phyloP scores from a whole-genome alignment of 768 basidiomycete genomes.

The Mycena galericulata region DNA sequence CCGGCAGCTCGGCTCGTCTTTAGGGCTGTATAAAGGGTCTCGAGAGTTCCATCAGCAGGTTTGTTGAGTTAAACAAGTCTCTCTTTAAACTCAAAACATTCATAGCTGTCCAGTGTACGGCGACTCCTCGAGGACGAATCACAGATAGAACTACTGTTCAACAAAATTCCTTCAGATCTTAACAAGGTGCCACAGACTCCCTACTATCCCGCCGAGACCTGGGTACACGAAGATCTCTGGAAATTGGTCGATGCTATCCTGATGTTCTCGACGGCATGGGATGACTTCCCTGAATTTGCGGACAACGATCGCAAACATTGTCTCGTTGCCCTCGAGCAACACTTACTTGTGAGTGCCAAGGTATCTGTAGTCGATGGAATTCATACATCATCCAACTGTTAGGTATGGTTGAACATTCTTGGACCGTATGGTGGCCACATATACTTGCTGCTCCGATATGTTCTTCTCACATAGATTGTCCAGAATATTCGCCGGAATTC shows the following conservation, averaged over 20 bases:
- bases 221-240: slow-evolving; percentile 23
- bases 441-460: neutral
- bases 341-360: slow-evolving; percentile 20
- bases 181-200: neutral
- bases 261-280: slow-evolving; percentile 20
- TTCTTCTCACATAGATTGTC: neutral
- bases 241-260: slow-evolving; percentile 4
- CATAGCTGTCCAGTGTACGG: slow-evolving; percentile 12
- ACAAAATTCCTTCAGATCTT: neutral
- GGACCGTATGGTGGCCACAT: slow-evolving; percentile 20
- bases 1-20: slow-evolving; percentile 29
- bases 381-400: no score
- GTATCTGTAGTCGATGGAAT: neutral
- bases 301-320: slow-evolving; percentile 22
- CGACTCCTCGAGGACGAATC: slow-evolving; percentile 23
- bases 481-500: slow-evolving; percentile 24
- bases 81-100: no score
- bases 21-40: slow-evolving; percentile 27
- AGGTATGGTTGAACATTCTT: slow-evolving; percentile 30
- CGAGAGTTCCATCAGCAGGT: slow-evolving; percentile 25
- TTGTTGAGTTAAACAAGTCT: no score
- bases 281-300: slow-evolving; percentile 25
- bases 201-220: slow-evolving; percentile 9
- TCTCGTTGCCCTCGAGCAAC: slow-evolving; percentile 21
- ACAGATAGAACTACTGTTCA: slow-evolving; percentile 16